These are phyloP conservation scores for Jacaranda copaia DNA, from an alignment of 257 asterid genomes.

Conservation along the genomic window DNA sequence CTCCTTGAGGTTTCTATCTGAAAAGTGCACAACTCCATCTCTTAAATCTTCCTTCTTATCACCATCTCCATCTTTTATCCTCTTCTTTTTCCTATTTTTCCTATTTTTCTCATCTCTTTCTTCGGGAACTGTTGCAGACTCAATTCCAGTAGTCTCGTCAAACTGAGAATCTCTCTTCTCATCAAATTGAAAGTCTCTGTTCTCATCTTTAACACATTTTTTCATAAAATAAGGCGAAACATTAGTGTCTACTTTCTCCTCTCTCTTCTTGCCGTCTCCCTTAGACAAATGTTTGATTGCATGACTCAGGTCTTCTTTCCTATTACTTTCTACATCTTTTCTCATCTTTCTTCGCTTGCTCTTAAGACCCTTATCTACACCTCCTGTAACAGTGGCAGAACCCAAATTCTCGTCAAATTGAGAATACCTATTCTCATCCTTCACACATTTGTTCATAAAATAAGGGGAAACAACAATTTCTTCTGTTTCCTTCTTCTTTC, in stretches of 20 bases:
- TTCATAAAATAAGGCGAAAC: slow-evolving; percentile 25
- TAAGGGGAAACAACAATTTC: slow-evolving; percentile 27
- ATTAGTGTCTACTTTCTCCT: slow-evolving; percentile 9
- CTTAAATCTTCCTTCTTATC: slow-evolving; percentile 14
- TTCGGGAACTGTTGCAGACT: slow-evolving; percentile 10
- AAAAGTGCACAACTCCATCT: not conserved
- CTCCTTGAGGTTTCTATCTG: slow-evolving; percentile 23
- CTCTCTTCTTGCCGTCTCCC: slow-evolving; percentile 21
- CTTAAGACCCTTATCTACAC: not conserved
- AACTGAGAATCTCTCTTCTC: not conserved
- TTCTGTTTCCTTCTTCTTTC: slow-evolving; percentile 1
- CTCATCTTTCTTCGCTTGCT: slow-evolving; percentile 10
- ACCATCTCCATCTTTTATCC: slow-evolving; percentile 6
- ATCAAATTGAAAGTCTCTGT: not conserved
- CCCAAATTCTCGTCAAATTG: slow-evolving; percentile 5
- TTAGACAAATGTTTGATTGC: not conserved
- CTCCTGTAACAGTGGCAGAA: not conserved
- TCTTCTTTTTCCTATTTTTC: slow-evolving; percentile 5
- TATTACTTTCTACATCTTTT: not conserved
- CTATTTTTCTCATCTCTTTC: slow-evolving; percentile 12
- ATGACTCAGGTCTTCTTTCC: not conserved
- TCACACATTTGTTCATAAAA: slow-evolving; percentile 8
- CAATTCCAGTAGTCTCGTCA: not conserved
- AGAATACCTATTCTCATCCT: slow-evolving; percentile 8
- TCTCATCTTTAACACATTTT: slow-evolving; percentile 5